phyloP scores from a whole-genome alignment of 1,284 basidiomycete genomes.

The Amylostereum areolatum region DNA sequence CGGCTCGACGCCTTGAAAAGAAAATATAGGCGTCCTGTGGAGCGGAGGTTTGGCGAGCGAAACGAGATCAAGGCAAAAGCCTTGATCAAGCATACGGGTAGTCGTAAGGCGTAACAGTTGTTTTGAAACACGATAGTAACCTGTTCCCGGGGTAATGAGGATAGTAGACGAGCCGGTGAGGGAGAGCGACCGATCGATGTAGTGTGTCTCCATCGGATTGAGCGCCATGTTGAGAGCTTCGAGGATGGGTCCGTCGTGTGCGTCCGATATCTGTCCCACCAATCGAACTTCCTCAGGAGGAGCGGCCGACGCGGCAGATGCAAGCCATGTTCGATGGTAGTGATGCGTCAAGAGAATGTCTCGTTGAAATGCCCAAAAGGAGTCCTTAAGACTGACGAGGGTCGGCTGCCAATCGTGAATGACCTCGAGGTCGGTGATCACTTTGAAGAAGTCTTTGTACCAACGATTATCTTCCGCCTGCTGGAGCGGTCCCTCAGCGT shows the following conservation, averaged over 20 bases:
- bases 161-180: slow-evolving; percentile 87
- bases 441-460: slow-evolving; percentile 97
- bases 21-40: slow-evolving; percentile 87
- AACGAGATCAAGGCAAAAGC: slow-evolving; percentile 86
- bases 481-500: slow-evolving; percentile 69
- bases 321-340: slow-evolving; percentile 60
- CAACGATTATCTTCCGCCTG: slow-evolving; percentile 68
- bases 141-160: slow-evolving; percentile 90
- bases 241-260: slow-evolving; percentile 92
- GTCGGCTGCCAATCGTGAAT: slow-evolving; percentile 84
- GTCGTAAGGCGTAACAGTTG: slow-evolving; percentile 88
- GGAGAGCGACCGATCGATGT: slow-evolving; percentile 91
- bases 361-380: slow-evolving; percentile 83
- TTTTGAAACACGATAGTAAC: slow-evolving; percentile 91
- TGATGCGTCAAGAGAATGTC: slow-evolving; percentile 86
- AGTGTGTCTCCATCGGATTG: slow-evolving; percentile 92
- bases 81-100: slow-evolving; percentile 93
- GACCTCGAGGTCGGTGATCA: slow-evolving; percentile 90
- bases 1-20: slow-evolving; percentile 61
- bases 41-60: slow-evolving; percentile 90
- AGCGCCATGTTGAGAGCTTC: slow-evolving; percentile 93
- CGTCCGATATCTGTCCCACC: slow-evolving; percentile 76
- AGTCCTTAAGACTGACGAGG: slow-evolving; percentile 81
- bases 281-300: slow-evolving; percentile 57
- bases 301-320: slow-evolving; percentile 27